Evolutionary conservation across 2,329 filamentous ascomycete genomes (phyloP).

Genomic region (Diaporthe ilicicola): DNA sequence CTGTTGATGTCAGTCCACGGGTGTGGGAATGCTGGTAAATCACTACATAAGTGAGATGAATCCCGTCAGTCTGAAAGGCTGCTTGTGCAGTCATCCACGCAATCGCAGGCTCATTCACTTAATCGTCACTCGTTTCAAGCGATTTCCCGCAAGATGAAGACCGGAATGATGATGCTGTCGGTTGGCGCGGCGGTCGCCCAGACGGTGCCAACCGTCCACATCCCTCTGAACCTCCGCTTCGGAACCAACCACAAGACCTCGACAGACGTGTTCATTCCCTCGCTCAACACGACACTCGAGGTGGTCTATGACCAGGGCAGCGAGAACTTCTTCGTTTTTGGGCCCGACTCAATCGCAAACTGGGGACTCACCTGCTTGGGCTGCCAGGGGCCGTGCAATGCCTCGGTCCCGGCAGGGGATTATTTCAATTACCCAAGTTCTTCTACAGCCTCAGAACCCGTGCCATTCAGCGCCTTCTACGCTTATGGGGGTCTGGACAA

Average conservation of each 20-base stretch:
- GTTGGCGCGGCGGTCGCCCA: slow-evolving; percentile 2
- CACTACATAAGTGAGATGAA: background rate
- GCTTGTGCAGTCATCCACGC: background rate
- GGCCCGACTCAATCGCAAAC: slow-evolving; percentile 32
- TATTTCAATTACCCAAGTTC: slow-evolving; percentile 18
- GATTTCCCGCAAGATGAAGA: slow-evolving; percentile 5
- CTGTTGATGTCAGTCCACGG: slow-evolving; percentile 15
- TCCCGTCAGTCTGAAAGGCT: background rate
- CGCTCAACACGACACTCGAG: slow-evolving; percentile 36
- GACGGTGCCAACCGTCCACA: slow-evolving; percentile 29
- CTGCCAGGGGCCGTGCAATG: slow-evolving; percentile 33
- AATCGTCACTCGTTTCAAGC: slow-evolving; percentile 5
- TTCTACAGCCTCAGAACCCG: slow-evolving; percentile 28
- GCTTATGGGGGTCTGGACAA: slow-evolving; percentile 36
- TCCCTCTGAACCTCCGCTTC: slow-evolving; percentile 25
- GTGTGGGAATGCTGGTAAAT: background rate
- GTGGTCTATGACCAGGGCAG: slow-evolving; percentile 39
- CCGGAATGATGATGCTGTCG: slow-evolving; percentile 13
- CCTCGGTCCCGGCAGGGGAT: slow-evolving; percentile 13
- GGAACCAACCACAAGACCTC: slow-evolving; percentile 35
- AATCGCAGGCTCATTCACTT: background rate
- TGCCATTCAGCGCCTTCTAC: slow-evolving; percentile 27
- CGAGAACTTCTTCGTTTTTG: slow-evolving; percentile 39
- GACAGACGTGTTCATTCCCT: slow-evolving; percentile 36
- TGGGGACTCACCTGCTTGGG: slow-evolving; percentile 29